These are phyloP conservation scores for Hsuehochloa calcarea DNA, from an alignment of 176 grass and related monocot species.

Conservation along the genomic window DNA sequence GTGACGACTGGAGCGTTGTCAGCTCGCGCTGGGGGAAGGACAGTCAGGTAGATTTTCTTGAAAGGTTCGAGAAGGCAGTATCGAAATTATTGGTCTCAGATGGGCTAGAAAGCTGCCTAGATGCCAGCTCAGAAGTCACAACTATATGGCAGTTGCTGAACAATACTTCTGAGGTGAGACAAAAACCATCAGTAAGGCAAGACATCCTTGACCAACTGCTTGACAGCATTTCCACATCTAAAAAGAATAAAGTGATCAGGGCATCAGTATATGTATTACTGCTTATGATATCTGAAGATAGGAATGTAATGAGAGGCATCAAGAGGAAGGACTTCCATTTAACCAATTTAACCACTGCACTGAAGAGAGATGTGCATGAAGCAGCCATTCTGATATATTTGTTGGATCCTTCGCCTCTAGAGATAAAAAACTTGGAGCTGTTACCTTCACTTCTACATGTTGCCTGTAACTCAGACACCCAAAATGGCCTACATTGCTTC, in stretches of 20 bases:
- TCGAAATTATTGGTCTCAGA: conserved; percentile 63
- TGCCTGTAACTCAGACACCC: conserved; percentile 63
- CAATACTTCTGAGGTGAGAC: conserved; percentile 52
- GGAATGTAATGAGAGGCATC: conserved; percentile 81
- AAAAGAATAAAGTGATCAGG: conserved; percentile 77
- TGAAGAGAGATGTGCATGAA: conserved; percentile 91
- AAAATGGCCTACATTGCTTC: conserved; percentile 52
- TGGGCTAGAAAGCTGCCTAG: conserved; percentile 47
- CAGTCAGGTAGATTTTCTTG: conserved; percentile 62
- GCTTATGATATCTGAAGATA: conserved; percentile 94
- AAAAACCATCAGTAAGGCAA: conserved; percentile 55
- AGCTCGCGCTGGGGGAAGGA: conserved; percentile 66
- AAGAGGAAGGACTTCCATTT: conserved; percentile 80
- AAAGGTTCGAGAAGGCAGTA: conserved; percentile 81
- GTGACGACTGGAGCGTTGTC: conserved; percentile 67
- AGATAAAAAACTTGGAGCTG: conserved; percentile 81
- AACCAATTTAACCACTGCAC: conserved; percentile 67
- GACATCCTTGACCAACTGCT: conserved; percentile 90
- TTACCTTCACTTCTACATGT: conserved; percentile 78
- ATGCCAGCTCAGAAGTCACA: conserved; percentile 72
- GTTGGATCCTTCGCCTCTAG: conserved; percentile 82
- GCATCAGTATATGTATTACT: conserved; percentile 73
- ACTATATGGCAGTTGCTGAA: conserved; percentile 82
- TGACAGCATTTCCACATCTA: conserved; percentile 71
- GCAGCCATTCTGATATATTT: conserved; percentile 94